phyloP scores from a whole-genome alignment of 1,284 basidiomycete genomes.

The Sanghuangporus sanghuang region DNA sequence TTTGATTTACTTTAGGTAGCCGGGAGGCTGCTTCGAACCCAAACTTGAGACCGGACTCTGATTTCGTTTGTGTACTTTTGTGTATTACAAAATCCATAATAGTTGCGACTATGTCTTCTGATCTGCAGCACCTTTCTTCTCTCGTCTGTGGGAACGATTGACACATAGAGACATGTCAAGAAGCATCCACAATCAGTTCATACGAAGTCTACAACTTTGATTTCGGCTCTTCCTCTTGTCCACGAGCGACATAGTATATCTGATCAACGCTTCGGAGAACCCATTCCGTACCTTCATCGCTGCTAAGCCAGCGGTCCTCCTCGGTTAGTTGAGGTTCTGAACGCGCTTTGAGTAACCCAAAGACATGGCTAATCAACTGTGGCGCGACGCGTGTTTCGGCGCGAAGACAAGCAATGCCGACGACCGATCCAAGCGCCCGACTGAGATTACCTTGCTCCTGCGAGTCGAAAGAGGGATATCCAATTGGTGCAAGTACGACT shows the following conservation, averaged over 20 bases:
- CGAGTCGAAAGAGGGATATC: conserved; percentile 39
- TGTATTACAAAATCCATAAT: background rate
- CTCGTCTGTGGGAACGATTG: background rate
- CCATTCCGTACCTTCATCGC: conserved; percentile 91
- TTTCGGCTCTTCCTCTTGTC: conserved; percentile 34
- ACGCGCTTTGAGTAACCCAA: conserved; percentile 87
- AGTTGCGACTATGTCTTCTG: background rate
- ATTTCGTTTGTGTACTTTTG: background rate
- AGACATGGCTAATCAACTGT: conserved; percentile 89
- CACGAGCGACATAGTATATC: conserved; percentile 63
- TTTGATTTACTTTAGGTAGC: no score
- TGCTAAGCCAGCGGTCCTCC: conserved; percentile 84
- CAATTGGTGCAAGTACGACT: conserved; percentile 72
- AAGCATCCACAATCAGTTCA: background rate
- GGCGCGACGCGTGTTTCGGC: conserved; percentile 87
- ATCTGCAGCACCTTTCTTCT: background rate
- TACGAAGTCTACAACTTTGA: conserved; percentile 53
- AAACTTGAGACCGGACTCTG: background rate
- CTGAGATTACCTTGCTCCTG: conserved; percentile 77
- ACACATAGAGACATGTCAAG: background rate
- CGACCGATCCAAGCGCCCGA: conserved; percentile 81
- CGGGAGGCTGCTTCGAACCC: background rate
- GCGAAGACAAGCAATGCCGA: conserved; percentile 88
- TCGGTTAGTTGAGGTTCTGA: conserved; percentile 50
- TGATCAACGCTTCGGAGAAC: conserved; percentile 83